Conservation (phyloP, 106 monocot species). For the Allium sativum region DNA sequence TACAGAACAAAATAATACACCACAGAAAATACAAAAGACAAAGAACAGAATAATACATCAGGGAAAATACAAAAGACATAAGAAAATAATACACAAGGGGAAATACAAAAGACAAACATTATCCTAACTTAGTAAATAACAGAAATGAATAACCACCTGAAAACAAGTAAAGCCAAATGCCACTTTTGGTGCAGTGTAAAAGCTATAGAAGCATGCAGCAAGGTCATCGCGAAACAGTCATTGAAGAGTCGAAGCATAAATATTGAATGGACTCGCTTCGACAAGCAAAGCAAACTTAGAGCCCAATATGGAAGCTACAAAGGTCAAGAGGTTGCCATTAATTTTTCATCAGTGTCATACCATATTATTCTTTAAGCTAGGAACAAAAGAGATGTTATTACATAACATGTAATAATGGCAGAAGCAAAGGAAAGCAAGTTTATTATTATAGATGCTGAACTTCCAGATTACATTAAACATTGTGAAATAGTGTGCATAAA, state of each 20-base stretch:
- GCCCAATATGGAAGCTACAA: conserved; percentile 96
- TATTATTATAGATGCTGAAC: neutral
- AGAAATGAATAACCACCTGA: conserved; percentile 54
- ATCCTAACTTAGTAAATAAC: neutral
- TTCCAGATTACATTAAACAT: too few relatives aligned
- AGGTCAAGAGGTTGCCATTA: neutral
- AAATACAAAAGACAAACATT: too few relatives aligned
- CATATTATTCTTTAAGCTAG: neutral
- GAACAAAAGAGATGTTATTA: neutral
- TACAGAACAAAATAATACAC: neutral
- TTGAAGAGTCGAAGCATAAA: conserved; percentile 97
- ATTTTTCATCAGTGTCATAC: neutral
- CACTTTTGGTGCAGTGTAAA: conserved; percentile 64
- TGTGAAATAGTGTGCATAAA: too few relatives aligned
- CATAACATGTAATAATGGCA: neutral
- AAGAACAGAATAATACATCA: too few relatives aligned
- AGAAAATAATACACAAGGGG: too few relatives aligned
- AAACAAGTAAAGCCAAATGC: conserved; percentile 66
- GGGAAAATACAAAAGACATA: too few relatives aligned
- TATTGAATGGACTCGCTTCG: conserved; percentile 93
- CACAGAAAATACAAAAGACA: neutral
- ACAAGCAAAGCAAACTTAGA: conserved; percentile 74
- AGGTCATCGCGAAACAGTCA: conserved; percentile 84
- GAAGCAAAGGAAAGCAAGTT: conserved; percentile 1
- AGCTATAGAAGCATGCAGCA: conserved; percentile 70